Conservation (phyloP, 345 rosid genomes). For the Rhodomyrtus tomentosa region DNA sequence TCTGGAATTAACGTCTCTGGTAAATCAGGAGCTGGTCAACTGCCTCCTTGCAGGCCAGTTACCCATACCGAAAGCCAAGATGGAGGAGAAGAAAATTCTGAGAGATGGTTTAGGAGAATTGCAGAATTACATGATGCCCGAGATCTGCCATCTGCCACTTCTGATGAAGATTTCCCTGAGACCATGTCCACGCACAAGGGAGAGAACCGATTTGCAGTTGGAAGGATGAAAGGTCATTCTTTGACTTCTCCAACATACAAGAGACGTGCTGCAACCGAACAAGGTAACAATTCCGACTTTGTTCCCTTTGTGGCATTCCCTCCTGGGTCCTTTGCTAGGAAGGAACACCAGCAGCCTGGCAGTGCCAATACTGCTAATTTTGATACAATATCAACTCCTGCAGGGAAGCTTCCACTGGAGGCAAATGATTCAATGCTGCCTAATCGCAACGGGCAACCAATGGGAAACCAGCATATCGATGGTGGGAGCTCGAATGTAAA, state of each 20-base stretch:
- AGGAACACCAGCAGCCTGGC: slow-evolving; percentile 25
- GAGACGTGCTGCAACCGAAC: slow-evolving; percentile 44
- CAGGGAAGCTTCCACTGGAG: slow-evolving; percentile 13
- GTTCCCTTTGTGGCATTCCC: slow-evolving; percentile 88
- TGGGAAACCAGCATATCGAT: slow-evolving; percentile 6
- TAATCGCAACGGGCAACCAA: background rate
- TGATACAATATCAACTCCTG: slow-evolving; percentile 15
- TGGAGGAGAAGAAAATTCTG: slow-evolving; percentile 41
- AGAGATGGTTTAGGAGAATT: slow-evolving; percentile 62
- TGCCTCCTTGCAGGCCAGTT: slow-evolving; percentile 4
- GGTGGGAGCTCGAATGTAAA: slow-evolving; percentile 3
- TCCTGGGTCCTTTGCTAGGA: slow-evolving; percentile 58
- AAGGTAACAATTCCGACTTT: slow-evolving; percentile 39
- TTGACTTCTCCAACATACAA: slow-evolving; percentile 63
- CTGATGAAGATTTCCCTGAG: slow-evolving; percentile 52
- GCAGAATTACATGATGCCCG: slow-evolving; percentile 46
- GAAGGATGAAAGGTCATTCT: slow-evolving; percentile 71
- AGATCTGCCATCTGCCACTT: slow-evolving; percentile 26
- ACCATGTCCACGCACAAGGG: slow-evolving; percentile 78
- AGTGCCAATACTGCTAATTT: slow-evolving; percentile 4
- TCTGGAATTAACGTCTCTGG: background rate
- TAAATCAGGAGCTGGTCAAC: slow-evolving; percentile 2
- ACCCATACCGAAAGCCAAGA: slow-evolving; percentile 7
- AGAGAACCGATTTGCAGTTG: slow-evolving; percentile 66
- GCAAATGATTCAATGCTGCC: background rate